phyloP scores from a whole-genome alignment of 2,329 filamentous ascomycete genomes.

The Sclerotinia glacialis region DNA sequence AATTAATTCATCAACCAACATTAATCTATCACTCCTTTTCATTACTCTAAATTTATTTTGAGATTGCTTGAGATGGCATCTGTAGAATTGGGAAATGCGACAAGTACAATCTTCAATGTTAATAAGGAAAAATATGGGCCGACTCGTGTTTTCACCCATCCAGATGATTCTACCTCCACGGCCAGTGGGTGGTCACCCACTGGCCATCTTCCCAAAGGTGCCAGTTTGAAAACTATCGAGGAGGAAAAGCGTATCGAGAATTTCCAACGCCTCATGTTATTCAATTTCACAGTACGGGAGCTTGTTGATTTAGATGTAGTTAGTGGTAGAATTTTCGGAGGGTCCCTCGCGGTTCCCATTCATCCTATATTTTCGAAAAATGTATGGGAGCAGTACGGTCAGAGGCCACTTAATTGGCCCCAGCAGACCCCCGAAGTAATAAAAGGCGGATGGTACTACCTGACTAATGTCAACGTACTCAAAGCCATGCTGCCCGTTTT shows the following conservation, averaged over 20 bases:
- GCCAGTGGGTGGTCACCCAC: constrained; percentile 10
- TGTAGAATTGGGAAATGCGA: background rate
- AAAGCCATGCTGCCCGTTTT: constrained; percentile 25
- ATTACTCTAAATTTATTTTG: background rate
- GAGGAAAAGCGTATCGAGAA: constrained; percentile 6
- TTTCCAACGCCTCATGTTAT: background rate
- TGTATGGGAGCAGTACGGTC: constrained; percentile 4
- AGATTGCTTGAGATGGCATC: background rate
- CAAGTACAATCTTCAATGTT: constrained; percentile 8
- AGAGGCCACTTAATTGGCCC: background rate
- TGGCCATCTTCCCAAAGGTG: background rate
- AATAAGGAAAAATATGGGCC: background rate
- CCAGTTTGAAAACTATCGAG: background rate
- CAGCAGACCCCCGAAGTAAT: background rate
- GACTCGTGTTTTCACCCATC: background rate
- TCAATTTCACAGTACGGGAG: background rate
- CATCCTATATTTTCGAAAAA: constrained; percentile 1
- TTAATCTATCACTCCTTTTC: background rate
- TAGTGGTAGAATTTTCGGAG: constrained; percentile 1
- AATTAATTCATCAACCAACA: background rate
- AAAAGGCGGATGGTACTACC: constrained; percentile 17
- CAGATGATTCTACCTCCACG: background rate
- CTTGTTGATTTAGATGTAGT: constrained; percentile 17
- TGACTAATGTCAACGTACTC: constrained; percentile 26
- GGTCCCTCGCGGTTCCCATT: background rate